Conservation (phyloP, 495 filamentous ascomycete species). For the Penicillium egyptiacum region DNA sequence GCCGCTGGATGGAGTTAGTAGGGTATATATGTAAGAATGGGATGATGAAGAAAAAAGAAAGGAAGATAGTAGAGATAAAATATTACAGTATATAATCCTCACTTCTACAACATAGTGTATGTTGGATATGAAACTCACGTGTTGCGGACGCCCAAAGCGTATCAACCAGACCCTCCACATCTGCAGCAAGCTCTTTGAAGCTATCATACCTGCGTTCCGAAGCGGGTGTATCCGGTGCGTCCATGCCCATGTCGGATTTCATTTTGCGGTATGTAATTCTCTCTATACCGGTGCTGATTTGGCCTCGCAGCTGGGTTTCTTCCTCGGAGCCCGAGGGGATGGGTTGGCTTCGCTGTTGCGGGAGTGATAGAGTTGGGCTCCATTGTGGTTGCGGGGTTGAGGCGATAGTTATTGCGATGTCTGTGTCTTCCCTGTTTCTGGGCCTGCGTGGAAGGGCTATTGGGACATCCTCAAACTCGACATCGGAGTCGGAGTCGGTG, state of each 20-base stretch:
- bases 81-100: background rate
- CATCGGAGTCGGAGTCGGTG: slow-evolving; percentile 20
- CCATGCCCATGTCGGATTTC: slow-evolving; percentile 60
- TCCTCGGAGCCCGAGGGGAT: slow-evolving; percentile 70
- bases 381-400: slow-evolving; percentile 7
- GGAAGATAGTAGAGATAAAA: background rate
- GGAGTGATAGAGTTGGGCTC: slow-evolving; percentile 20
- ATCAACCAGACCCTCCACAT: slow-evolving; percentile 70
- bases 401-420: background rate
- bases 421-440: background rate
- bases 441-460: background rate
- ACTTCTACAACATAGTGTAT: background rate
- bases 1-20: slow-evolving; percentile 51
- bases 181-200: slow-evolving; percentile 66
- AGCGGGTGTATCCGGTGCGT: slow-evolving; percentile 37
- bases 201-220: slow-evolving; percentile 63
- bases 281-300: slow-evolving; percentile 22
- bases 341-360: slow-evolving; percentile 50
- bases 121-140: slow-evolving; percentile 53
- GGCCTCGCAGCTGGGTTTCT: slow-evolving; percentile 54
- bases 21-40: background rate
- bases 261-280: slow-evolving; percentile 44
- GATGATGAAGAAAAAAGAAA: background rate
- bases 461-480: slow-evolving; percentile 31
- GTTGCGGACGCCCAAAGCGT: slow-evolving; percentile 81